Conservation (phyloP, 1,139 yeast species). For the Saccharomyces hybrid region DNA sequence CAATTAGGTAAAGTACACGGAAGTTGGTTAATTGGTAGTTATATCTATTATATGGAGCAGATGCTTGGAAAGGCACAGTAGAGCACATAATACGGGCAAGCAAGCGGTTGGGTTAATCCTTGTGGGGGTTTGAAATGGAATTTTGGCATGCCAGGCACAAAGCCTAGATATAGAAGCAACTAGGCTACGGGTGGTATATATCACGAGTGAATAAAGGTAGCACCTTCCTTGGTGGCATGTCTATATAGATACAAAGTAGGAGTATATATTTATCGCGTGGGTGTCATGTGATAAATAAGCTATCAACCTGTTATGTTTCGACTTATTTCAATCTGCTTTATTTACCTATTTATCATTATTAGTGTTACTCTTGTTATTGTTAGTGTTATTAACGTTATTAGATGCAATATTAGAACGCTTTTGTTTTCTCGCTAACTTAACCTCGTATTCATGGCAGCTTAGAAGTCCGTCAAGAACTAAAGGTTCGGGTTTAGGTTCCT, state of each 20-base stretch:
- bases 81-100: not conserved
- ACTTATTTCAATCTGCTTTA: not conserved
- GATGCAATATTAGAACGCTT: slow-evolving; percentile 10
- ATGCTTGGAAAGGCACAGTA: slow-evolving; percentile 14
- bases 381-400: not conserved
- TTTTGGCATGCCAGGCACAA: not conserved
- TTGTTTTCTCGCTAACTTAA: slow-evolving; percentile 58
- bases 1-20: slow-evolving; percentile 30
- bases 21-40: slow-evolving; percentile 29
- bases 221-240: not conserved
- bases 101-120: not conserved
- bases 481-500: slow-evolving; percentile 58
- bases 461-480: slow-evolving; percentile 47
- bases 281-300: not conserved
- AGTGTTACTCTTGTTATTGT: not conserved
- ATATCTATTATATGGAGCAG: slow-evolving; percentile 25
- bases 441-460: slow-evolving; percentile 95
- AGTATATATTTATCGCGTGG: not conserved
- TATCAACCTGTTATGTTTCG: not conserved
- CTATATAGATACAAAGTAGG: too few species aligned
- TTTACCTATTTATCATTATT: not conserved
- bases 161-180: not conserved
- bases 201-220: not conserved
- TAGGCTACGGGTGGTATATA: not conserved
- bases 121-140: not conserved